Evolutionary conservation across 1,139 yeast species (phyloP).

Genomic region (Kurtzmaniella quercitrusa): DNA sequence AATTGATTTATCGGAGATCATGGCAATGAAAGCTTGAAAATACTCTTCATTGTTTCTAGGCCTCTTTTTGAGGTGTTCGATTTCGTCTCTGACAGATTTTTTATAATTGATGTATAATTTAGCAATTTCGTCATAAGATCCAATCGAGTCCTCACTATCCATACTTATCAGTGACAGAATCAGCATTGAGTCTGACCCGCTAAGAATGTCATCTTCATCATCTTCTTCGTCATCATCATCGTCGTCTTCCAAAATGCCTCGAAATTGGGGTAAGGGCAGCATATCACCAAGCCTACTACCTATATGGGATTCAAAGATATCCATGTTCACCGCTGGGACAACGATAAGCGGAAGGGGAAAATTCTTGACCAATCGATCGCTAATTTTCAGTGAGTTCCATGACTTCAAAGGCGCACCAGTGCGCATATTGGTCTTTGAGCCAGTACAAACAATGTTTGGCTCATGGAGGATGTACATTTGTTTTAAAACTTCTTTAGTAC

Average conservation of each 20-base stretch:
- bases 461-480: constrained; percentile 62
- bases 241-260: neutral
- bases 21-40: constrained; percentile 27
- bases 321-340: constrained; percentile 65
- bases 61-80: constrained; percentile 14
- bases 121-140: constrained; percentile 39
- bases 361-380: constrained; percentile 59
- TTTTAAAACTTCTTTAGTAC: constrained; percentile 50
- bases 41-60: constrained; percentile 23
- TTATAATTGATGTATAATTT: constrained; percentile 29
- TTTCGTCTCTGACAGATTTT: constrained; percentile 17
- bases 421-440: constrained; percentile 47
- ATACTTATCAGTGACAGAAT: constrained; percentile 1
- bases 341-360: constrained; percentile 68
- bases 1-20: constrained; percentile 38
- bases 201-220: constrained; percentile 1
- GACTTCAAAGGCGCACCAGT: constrained; percentile 53
- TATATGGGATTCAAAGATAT: constrained; percentile 43
- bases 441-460: constrained; percentile 62
- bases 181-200: constrained; percentile 1
- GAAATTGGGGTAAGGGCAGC: neutral
- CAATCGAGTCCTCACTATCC: constrained; percentile 27
- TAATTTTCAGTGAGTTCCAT: constrained; percentile 58
- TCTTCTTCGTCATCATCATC: neutral
- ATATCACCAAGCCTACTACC: constrained; percentile 10